phyloP scores from a whole-genome alignment of 352 stramenopile species.

The Pythium apleroticum region DNA sequence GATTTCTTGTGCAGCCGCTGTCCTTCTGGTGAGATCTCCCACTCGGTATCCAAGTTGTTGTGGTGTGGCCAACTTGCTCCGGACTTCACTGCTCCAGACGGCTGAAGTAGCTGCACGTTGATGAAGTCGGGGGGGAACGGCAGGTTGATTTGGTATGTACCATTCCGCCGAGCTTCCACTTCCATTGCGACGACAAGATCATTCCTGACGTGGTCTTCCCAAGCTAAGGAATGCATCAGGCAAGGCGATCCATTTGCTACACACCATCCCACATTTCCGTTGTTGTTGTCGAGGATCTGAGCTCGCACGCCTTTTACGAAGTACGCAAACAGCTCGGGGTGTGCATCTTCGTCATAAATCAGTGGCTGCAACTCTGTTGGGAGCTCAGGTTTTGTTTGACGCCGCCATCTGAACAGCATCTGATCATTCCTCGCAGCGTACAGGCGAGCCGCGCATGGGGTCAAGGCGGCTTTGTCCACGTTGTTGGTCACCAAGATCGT shows the following conservation, averaged over 20 bases:
- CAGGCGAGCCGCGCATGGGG: neutral
- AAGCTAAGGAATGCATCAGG: slow-evolving; percentile 19
- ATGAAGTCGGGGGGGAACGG: slow-evolving; percentile 12
- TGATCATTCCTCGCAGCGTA: neutral
- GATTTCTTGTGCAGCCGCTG: neutral
- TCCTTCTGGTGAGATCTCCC: neutral
- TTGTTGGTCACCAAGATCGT: slow-evolving; percentile 6
- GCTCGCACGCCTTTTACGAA: slow-evolving; percentile 5
- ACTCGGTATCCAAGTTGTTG: neutral
- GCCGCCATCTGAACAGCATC: neutral
- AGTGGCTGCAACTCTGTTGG: neutral
- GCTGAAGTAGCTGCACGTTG: neutral
- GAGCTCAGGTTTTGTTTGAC: neutral
- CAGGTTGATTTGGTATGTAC: neutral
- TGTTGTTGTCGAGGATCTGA: slow-evolving; percentile 23
- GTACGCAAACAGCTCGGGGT: slow-evolving; percentile 19
- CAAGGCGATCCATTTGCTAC: slow-evolving; percentile 18
- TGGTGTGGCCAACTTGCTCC: neutral
- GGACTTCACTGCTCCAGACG: neutral
- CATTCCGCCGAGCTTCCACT: neutral
- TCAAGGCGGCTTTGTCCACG: slow-evolving; percentile 1
- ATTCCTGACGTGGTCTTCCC: slow-evolving; percentile 13
- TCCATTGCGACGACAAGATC: neutral
- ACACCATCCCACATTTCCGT: slow-evolving; percentile 11
- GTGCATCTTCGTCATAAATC: slow-evolving; percentile 12